Evolutionary conservation across 1,139 yeast genomes (phyloP).

Genomic region (Nakaseomyces uthaithaninus): DNA sequence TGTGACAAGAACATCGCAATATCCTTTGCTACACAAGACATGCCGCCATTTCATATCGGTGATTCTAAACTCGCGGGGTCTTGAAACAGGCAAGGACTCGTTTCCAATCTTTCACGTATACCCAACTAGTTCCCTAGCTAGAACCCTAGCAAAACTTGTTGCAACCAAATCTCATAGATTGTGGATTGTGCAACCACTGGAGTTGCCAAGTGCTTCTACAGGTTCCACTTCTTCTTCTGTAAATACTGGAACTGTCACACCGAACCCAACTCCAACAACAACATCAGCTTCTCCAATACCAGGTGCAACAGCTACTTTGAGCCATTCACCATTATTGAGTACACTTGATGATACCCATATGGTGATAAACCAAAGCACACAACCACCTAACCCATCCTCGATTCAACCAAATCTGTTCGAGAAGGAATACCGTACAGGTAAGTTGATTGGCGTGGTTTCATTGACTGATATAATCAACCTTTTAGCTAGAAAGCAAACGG

Average conservation of each 20-base stretch:
- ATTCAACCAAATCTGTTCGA: slow-evolving; percentile 30
- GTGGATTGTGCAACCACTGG: slow-evolving; percentile 73
- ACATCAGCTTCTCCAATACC: slow-evolving; percentile 9
- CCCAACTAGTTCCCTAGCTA: slow-evolving; percentile 65
- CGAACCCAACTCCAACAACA: slow-evolving; percentile 9
- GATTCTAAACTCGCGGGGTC: slow-evolving; percentile 78
- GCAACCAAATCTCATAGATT: slow-evolving; percentile 91
- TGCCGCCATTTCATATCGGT: slow-evolving; percentile 84
- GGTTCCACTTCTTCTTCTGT: slow-evolving; percentile 15
- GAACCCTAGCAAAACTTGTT: slow-evolving; percentile 88
- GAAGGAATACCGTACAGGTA: slow-evolving; percentile 53
- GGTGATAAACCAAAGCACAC: slow-evolving; percentile 21
- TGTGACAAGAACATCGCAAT: slow-evolving; percentile 77
- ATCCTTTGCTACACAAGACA: slow-evolving; percentile 68
- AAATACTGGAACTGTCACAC: slow-evolving; percentile 11
- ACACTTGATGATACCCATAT: slow-evolving; percentile 22
- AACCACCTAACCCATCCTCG: slow-evolving; percentile 19
- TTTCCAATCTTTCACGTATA: slow-evolving; percentile 94
- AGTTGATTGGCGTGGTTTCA: slow-evolving; percentile 81
- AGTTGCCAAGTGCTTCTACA: slow-evolving; percentile 10
- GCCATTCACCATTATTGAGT: slow-evolving; percentile 22
- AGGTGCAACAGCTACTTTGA: slow-evolving; percentile 2
- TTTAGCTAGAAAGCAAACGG: slow-evolving; percentile 61
- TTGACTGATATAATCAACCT: slow-evolving; percentile 80
- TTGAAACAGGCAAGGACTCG: slow-evolving; percentile 80